Base-by-base conservation (phyloP, 768 basidiomycete species). In the Lyophyllum decastes region DNA sequence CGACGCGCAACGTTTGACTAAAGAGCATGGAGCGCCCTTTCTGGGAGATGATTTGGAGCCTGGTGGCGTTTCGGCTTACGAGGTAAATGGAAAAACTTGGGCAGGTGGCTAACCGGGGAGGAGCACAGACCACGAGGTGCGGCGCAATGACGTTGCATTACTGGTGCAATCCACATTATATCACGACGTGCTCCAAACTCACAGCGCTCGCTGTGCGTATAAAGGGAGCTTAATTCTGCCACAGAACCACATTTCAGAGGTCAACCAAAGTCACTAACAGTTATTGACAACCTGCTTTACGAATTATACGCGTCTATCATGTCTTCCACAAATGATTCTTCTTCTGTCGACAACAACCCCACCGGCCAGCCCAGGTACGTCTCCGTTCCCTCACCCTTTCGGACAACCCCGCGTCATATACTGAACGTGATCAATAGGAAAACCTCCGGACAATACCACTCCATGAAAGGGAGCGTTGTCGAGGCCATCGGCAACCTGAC, bases 401-500 rank as follows among this genome's bases (percentile, higher is more conserved):
- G 35, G 1, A 2, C n/a, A 17, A 10, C 30, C 10, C 5, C 30
- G 10, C 4, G 19, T 47, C 11, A 11, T 2, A 17, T 27, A 30
- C 16, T 26, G 26, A 7, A 17, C 14, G n/a, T 49, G 6, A 49
- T 7, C 26, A 50, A 43, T 54, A 80, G 77, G 66, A 79, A 78
- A 63, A 68, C 71, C 61, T 61, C 72, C 21, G 80, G 80, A 57
- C 76, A 78, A 67, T 71, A 65, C 63, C 78, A 81, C 63, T 78
- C 78, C 1, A 52, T 66, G 17, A 80, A 80, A 66, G 80, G 79
- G 21, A 73, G 59, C 33, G 58, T 69, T 21, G 74, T 76, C 11
- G 62, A 63, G 24, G 38, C 50, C 2, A 25, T 83, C 59, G 83
- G 83, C 19, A 80, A 81, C 61, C 19, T 75, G 8, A 82, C 82